A percentile compares a stretch with the other conserved stretches of the same genome.
Conservation (phyloP, 345 rosid genomes). For the Populus simonii region DNA sequence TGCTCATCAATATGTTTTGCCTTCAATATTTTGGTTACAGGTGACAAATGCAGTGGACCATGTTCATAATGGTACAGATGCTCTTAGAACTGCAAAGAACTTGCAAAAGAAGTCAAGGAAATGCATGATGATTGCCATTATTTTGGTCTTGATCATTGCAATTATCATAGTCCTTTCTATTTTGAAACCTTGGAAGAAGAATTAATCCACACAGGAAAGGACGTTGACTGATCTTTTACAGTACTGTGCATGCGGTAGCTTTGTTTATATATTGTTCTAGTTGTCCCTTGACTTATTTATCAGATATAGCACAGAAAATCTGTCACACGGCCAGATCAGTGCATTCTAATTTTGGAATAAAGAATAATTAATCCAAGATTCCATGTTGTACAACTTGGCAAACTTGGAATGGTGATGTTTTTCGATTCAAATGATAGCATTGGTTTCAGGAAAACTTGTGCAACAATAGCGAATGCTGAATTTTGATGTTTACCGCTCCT, state of each 20-base stretch:
- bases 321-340: background rate
- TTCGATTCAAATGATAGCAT: background rate
- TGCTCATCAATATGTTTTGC: background rate
- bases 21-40: conserved; percentile 17
- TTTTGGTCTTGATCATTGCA: conserved; percentile 53
- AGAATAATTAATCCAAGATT: background rate
- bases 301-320: background rate
- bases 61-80: conserved; percentile 49
- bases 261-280: background rate
- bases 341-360: background rate
- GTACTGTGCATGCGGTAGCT: background rate
- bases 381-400: background rate
- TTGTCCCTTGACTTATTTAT: background rate
- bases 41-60: conserved; percentile 55
- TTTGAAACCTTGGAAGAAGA: conserved; percentile 59
- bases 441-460: background rate
- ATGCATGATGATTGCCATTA: conserved; percentile 60
- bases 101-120: conserved; percentile 58
- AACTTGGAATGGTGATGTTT: background rate
- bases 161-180: conserved; percentile 47
- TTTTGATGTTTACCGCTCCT: background rate
- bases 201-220: background rate
- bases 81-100: conserved; percentile 48
- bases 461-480: background rate
- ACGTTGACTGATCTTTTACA: background rate